Conservation (phyloP, 257 asterid species). For the Craterostigma plantagineum region DNA sequence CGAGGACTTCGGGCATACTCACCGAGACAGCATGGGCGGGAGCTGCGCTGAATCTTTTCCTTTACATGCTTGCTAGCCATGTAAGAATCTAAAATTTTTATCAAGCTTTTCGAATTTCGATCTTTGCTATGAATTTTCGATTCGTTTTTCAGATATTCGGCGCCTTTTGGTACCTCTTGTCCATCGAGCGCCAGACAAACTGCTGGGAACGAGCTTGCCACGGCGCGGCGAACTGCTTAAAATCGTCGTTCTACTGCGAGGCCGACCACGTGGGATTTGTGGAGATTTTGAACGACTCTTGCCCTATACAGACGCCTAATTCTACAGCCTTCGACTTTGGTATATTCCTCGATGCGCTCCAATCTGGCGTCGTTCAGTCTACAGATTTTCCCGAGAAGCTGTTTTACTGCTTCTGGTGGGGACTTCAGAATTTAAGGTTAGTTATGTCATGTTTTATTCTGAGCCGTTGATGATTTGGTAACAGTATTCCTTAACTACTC, state of each 20-base stretch:
- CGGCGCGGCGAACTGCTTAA: conserved; percentile 21
- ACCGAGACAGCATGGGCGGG: conserved; percentile 99
- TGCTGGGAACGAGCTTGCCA: conserved; percentile 77
- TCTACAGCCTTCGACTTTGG: conserved; percentile 65
- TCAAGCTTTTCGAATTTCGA: neutral
- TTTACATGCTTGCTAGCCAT: conserved; percentile 99
- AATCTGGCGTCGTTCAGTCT: conserved; percentile 83
- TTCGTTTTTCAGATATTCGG: conserved; percentile 48
- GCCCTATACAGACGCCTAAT: conserved; percentile 54
- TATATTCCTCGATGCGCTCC: conserved; percentile 82
- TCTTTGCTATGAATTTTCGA: too few relatives aligned
- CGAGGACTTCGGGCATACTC: conserved; percentile 96
- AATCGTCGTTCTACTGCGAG: conserved; percentile 38
- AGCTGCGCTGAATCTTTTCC: conserved; percentile 93
- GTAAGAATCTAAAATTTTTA: conserved; percentile 24
- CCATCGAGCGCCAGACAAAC: conserved; percentile 79
- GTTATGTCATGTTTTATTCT: neutral
- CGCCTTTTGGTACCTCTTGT: conserved; percentile 87
- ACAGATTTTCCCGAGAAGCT: conserved; percentile 77
- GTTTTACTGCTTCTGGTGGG: conserved; percentile 99
- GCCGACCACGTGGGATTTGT: conserved; percentile 23
- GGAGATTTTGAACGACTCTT: conserved; percentile 22
- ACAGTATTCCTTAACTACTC: neutral
- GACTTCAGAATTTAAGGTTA: conserved; percentile 91
- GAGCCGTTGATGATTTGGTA: conserved; percentile 4